Conservation (phyloP, 2,329 filamentous ascomycete genomes). For the Biscogniauxia marginata region DNA sequence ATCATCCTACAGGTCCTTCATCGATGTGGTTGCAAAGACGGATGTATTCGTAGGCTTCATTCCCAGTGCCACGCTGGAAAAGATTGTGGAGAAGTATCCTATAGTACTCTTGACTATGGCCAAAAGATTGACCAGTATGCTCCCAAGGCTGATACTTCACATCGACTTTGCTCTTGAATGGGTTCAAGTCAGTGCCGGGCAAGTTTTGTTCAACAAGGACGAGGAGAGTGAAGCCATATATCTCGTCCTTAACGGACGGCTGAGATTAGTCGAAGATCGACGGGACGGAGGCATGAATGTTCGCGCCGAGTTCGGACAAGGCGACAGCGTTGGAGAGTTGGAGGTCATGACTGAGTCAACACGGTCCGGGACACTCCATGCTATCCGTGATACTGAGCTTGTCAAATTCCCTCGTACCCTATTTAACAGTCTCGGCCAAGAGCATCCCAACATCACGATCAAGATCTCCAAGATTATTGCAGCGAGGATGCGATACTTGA, state of each 20-base stretch:
- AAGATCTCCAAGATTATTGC: slow-evolving; percentile 99
- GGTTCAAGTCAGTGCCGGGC: slow-evolving; percentile 93
- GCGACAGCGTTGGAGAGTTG: slow-evolving; percentile 94
- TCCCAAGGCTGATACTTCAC: slow-evolving; percentile 87
- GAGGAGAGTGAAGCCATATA: slow-evolving; percentile 99
- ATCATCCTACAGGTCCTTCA: slow-evolving; percentile 92
- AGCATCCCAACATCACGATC: slow-evolving; percentile 97
- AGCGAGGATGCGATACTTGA: slow-evolving; percentile 83
- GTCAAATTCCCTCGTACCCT: slow-evolving; percentile 94
- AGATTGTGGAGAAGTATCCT: slow-evolving; percentile 89
- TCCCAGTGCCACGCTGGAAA: slow-evolving; percentile 78
- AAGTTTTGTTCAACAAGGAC: slow-evolving; percentile 89
- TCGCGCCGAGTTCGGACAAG: slow-evolving; percentile 90
- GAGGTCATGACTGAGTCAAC: slow-evolving; percentile 94
- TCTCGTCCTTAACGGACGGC: slow-evolving; percentile 89
- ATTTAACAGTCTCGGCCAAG: slow-evolving; percentile 96
- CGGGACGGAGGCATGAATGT: slow-evolving; percentile 81
- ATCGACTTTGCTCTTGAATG: slow-evolving; percentile 98
- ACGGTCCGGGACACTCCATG: slow-evolving; percentile 87
- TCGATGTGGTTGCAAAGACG: slow-evolving; percentile 94
- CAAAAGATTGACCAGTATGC: slow-evolving; percentile 83
- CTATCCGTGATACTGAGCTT: slow-evolving; percentile 93
- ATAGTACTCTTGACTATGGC: slow-evolving; percentile 94
- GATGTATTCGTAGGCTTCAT: slow-evolving; percentile 98
- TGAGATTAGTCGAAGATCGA: slow-evolving; percentile 80